phyloP scores from a whole-genome alignment of 2,329 filamentous ascomycete genomes.

The Epichloe sylvatica region DNA sequence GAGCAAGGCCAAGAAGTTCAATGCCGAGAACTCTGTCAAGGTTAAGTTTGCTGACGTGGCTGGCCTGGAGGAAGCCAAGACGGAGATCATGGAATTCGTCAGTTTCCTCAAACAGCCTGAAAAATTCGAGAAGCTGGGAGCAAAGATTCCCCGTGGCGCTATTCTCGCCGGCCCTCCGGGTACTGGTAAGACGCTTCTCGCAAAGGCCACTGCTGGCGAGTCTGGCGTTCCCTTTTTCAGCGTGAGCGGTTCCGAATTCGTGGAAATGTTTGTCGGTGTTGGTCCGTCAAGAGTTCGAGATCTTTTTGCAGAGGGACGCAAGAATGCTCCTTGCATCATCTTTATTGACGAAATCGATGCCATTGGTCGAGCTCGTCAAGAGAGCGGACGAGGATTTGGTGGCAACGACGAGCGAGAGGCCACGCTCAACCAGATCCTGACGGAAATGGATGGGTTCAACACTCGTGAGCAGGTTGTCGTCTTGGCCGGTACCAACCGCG shows the following conservation, averaged over 20 bases:
- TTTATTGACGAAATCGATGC: conserved; percentile 99
- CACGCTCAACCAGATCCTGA: conserved; percentile 94
- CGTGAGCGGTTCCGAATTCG: conserved; percentile 95
- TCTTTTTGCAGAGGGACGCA: conserved; percentile 83
- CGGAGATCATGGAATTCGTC: conserved; percentile 98
- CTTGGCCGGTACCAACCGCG: conserved; percentile 88
- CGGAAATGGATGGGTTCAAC: conserved; percentile 99
- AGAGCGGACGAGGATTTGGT: conserved; percentile 56
- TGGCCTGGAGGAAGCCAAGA: conserved; percentile 95
- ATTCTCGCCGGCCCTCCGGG: conserved; percentile 95
- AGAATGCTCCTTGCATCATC: conserved; percentile 95
- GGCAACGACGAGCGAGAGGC: conserved; percentile 96
- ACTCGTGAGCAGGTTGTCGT: conserved; percentile 94
- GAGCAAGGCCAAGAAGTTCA: conserved; percentile 93
- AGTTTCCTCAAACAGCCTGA: conserved; percentile 90
- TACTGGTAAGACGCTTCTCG: conserved; percentile 94
- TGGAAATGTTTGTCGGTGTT: conserved; percentile 99
- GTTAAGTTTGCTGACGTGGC: conserved; percentile 96
- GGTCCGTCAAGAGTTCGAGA: conserved; percentile 91
- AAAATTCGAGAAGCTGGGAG: conserved; percentile 83
- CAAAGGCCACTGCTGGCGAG: conserved; percentile 94
- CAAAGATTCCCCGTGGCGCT: conserved; percentile 93
- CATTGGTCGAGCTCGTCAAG: conserved; percentile 79
- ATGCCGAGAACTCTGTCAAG: conserved; percentile 90
- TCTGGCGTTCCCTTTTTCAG: conserved; percentile 96